Evolutionary conservation across 2,329 filamentous ascomycete species (phyloP).

Genomic region (Claviceps maximensis): DNA sequence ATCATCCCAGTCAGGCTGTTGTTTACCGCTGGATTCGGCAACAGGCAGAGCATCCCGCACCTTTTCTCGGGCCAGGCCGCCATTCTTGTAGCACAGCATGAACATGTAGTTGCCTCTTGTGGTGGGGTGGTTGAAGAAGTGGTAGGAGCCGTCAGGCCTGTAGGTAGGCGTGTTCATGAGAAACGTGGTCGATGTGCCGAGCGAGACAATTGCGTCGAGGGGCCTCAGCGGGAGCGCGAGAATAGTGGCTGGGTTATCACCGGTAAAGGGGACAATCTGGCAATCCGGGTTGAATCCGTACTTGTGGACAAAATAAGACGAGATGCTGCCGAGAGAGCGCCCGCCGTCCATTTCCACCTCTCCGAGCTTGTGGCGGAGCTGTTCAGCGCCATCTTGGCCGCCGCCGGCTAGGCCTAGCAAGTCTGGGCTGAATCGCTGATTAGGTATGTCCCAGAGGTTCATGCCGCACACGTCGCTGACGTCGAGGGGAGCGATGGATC

Average conservation of each 20-base stretch:
- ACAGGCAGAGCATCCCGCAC: slow-evolving; percentile 68
- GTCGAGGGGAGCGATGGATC: slow-evolving; percentile 75
- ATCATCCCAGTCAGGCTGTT: slow-evolving; percentile 49
- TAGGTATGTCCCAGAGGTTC: slow-evolving; percentile 86
- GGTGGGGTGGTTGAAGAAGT: slow-evolving; percentile 97
- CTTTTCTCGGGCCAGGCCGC: slow-evolving; percentile 80
- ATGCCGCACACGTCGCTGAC: slow-evolving; percentile 92
- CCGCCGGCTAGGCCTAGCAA: slow-evolving; percentile 68
- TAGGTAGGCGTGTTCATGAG: slow-evolving; percentile 93
- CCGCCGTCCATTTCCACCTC: slow-evolving; percentile 70
- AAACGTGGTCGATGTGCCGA: slow-evolving; percentile 93
- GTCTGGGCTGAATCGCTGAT: slow-evolving; percentile 57
- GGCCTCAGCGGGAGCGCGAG: slow-evolving; percentile 77
- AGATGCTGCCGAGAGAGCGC: slow-evolving; percentile 60
- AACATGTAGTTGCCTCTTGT: slow-evolving; percentile 94
- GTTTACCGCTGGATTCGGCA: slow-evolving; percentile 9
- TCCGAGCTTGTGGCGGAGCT: slow-evolving; percentile 67
- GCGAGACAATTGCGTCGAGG: slow-evolving; percentile 83
- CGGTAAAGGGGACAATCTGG: slow-evolving; percentile 74
- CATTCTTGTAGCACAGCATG: slow-evolving; percentile 99
- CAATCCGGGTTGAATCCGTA: slow-evolving; percentile 69
- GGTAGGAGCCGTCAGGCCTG: slow-evolving; percentile 77
- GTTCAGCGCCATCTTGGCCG: slow-evolving; percentile 43
- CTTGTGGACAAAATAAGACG: slow-evolving; percentile 62
- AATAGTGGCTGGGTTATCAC: slow-evolving; percentile 93